Percentiles rank a stretch among this genome's conserved stretches.
These are phyloP conservation scores for Claviceps humidiphila DNA, from an alignment of 2,329 filamentous ascomycete species.

Conservation along the genomic window DNA sequence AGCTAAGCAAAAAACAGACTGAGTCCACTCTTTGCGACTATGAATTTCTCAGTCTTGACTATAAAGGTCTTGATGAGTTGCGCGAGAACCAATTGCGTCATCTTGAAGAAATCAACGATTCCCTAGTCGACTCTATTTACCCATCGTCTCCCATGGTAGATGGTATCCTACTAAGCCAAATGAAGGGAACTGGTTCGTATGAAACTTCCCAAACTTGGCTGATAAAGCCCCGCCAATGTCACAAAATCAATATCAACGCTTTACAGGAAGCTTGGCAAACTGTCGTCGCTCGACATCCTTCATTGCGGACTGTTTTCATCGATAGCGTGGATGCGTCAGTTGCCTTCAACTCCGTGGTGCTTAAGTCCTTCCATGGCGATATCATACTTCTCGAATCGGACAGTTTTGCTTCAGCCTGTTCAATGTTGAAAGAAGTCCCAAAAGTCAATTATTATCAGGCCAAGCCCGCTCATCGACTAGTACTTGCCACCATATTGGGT, in stretches of 20 bases:
- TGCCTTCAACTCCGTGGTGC: slow-evolving; percentile 4
- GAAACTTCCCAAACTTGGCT: slow-evolving; percentile 3
- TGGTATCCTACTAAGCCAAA: slow-evolving; percentile 18
- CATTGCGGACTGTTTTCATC: slow-evolving; percentile 7
- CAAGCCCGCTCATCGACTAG: slow-evolving; percentile 2
- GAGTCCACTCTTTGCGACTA: slow-evolving; percentile 2
- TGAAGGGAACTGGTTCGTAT: slow-evolving; percentile 3
- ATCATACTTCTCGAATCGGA: neutral
- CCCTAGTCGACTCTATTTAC: slow-evolving; percentile 16
- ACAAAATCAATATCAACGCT: neutral
- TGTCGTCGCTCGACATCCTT: slow-evolving; percentile 6
- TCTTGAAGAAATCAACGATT: slow-evolving; percentile 5
- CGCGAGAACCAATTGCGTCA: slow-evolving; percentile 4
- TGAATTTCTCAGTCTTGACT: slow-evolving; percentile 1
- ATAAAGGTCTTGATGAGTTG: slow-evolving; percentile 7
- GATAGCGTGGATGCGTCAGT: slow-evolving; percentile 2
- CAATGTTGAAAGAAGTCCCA: neutral
- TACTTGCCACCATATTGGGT: neutral
- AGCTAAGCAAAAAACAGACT: neutral
- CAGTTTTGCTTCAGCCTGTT: neutral
- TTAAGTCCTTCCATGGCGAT: neutral
- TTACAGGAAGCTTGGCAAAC: slow-evolving; percentile 7
- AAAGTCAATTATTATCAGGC: neutral
- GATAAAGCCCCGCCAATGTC: neutral
- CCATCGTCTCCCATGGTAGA: slow-evolving; percentile 21